Conservation (phyloP, 345 rosid genomes). For the Anacardium occidentale region DNA sequence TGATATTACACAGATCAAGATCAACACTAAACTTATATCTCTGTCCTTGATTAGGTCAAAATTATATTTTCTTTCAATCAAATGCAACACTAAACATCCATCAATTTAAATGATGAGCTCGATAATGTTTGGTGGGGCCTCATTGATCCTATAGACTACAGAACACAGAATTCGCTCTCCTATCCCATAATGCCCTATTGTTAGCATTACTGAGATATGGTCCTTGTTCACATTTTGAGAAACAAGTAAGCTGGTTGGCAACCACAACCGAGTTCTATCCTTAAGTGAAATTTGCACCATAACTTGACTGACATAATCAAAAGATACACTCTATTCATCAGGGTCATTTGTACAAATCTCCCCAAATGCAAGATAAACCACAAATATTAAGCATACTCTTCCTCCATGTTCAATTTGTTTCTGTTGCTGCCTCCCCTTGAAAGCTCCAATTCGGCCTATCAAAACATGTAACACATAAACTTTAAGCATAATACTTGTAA, state of each 20-base stretch:
- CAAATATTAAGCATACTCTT: constrained; percentile 58
- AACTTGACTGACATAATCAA: background rate
- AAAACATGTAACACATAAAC: constrained; percentile 6
- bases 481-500: background rate
- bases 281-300: background rate
- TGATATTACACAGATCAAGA: background rate
- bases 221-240: background rate
- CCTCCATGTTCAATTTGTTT: constrained; percentile 72
- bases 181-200: background rate
- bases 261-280: background rate
- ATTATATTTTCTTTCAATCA: background rate
- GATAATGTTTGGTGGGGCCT: background rate
- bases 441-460: constrained; percentile 79
- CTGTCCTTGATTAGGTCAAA: background rate
- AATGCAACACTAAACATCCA: background rate
- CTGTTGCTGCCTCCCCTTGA: constrained; percentile 60
- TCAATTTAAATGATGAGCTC: background rate
- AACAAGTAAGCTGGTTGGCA: background rate
- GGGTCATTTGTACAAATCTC: background rate
- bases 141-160: background rate
- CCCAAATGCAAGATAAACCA: constrained; percentile 18
- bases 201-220: background rate
- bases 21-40: background rate
- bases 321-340: background rate
- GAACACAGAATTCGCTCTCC: background rate